Evolutionary conservation across 2,329 filamentous ascomycete genomes (phyloP), one percentile per base, ranked within the genome.

Genomic region (Colletotrichum destructivum): DNA sequence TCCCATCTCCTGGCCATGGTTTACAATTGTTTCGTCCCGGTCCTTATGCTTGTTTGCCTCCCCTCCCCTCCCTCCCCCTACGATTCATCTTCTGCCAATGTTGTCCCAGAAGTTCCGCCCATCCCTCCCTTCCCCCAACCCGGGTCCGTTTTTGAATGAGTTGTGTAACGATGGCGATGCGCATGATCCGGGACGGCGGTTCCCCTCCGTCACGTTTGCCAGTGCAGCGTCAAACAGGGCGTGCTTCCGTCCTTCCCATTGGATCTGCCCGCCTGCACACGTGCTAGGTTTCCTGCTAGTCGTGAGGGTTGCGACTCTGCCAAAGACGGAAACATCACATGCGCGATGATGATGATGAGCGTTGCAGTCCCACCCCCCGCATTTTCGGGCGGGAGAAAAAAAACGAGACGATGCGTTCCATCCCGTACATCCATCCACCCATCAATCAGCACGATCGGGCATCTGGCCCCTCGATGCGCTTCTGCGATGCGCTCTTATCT

Each of bases 211-310:
- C 35, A 23, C 47, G 46, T 60, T 46, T 60, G 40, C 61, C 54
- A 49, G 78, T 79, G 78, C 70, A 80, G 80, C 47, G 78, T 79
- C 0, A 77, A 35, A 9, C 74, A 1, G 76, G 75, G 75, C 8
- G 6, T 77, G 4, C 68, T 73, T 5, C 76, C 77, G 55, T 31
- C 44, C 61, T 23, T 61, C 16, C 66, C 56, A 72, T 72, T 72
- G 66, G 70, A 62, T 66, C 67, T 71, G 55, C 49, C 3, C 3
- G 16, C 49, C 66, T 72, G 70, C 61, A 71, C 70, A 70, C 70
- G 70, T 72, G 70, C 66, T 71, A 71, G 31, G 70, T 72, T 47
- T 47, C 56, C 70, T 61, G 66, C 47, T 56, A 38, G 40, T 35
- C 60, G 35, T 62, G 55, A 61, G 61, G 70, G 67, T 56, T 72